These are phyloP conservation scores for Vigna angularis DNA, from an alignment of 306 rosid genomes.

Conservation along the genomic window DNA sequence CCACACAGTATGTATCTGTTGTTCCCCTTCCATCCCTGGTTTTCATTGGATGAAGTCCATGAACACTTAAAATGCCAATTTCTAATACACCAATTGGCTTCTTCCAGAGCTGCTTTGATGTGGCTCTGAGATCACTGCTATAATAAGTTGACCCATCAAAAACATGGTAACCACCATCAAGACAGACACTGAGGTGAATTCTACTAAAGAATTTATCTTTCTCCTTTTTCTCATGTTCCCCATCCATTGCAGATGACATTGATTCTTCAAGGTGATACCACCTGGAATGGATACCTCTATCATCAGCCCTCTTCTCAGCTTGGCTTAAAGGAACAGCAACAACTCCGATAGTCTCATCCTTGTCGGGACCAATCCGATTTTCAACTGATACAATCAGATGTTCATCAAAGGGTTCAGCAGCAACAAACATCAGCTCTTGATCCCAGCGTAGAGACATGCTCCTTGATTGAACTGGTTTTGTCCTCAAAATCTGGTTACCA, in stretches of 20 bases:
- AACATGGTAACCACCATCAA: conserved; percentile 98
- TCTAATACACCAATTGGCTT: conserved; percentile 76
- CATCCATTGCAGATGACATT: conserved; percentile 77
- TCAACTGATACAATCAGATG: conserved; percentile 71
- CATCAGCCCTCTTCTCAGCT: conserved; percentile 86
- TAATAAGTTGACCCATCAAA: conserved; percentile 89
- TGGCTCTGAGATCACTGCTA: conserved; percentile 88
- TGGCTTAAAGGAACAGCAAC: conserved; percentile 62
- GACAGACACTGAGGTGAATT: conserved; percentile 77
- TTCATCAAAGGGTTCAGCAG: conserved; percentile 94
- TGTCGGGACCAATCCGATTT: conserved; percentile 73
- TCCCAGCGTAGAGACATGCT: conserved; percentile 67
- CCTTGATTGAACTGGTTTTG: conserved; percentile 66
- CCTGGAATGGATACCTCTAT: conserved; percentile 54
- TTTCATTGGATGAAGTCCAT: conserved; percentile 83
- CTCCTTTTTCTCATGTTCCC: conserved; percentile 53
- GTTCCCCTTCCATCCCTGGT: conserved; percentile 77
- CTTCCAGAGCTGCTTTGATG: conserved; percentile 91
- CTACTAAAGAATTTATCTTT: conserved; percentile 69
- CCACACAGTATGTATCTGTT: conserved; percentile 89
- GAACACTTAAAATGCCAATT: conserved; percentile 76
- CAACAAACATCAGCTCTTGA: conserved; percentile 84
- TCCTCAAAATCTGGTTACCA: conserved; percentile 72
- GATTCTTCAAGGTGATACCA: conserved; percentile 76
- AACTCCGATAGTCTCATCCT: conserved; percentile 75